A percentile compares a stretch with the other conserved stretches of the same genome.
These are phyloP conservation scores for Zopfia rhizophila DNA, from an alignment of 2,329 filamentous ascomycete genomes.

Conservation along the genomic window DNA sequence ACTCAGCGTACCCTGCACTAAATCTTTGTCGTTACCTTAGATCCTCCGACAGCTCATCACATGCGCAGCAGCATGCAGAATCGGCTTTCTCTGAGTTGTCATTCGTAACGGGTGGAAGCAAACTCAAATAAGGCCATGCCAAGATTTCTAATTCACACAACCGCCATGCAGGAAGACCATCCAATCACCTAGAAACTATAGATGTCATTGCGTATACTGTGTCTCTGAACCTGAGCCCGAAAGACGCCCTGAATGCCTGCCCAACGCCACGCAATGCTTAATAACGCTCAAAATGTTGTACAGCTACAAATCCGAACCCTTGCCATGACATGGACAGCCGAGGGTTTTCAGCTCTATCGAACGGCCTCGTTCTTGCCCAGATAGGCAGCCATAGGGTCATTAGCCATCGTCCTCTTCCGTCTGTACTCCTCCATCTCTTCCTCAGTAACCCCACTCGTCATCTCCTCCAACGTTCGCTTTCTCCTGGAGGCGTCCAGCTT, in stretches of 20 bases:
- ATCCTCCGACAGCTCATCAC: conserved; percentile 41
- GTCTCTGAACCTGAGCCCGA: conserved; percentile 21
- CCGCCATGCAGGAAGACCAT: conserved; percentile 46
- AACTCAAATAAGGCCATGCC: conserved; percentile 27
- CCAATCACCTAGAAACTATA: conserved; percentile 41
- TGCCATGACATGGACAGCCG: too few relatives aligned
- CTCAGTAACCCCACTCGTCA: conserved; percentile 80
- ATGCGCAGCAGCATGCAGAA: conserved; percentile 48
- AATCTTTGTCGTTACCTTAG: conserved; percentile 1
- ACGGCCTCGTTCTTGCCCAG: conserved; percentile 77
- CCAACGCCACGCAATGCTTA: conserved; percentile 48
- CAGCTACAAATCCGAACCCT: too few relatives aligned
- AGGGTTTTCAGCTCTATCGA: too few relatives aligned
- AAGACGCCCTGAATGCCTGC: conserved; percentile 26
- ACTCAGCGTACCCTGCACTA: conserved; percentile 12
- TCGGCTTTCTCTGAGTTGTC: conserved; percentile 25
- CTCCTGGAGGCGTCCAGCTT: conserved; percentile 59
- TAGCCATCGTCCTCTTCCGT: conserved; percentile 74
- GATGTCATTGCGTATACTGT: conserved; percentile 46
- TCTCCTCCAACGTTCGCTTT: conserved; percentile 81
- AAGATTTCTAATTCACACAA: conserved; percentile 32
- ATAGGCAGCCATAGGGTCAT: conserved; percentile 89
- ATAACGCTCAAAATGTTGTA: conserved; percentile 4
- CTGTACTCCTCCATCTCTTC: conserved; percentile 89
- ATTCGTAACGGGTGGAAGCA: conserved; percentile 11